Base-by-base conservation (phyloP, 1,139 yeast genomes). In the Zygoascus sp. region DNA sequence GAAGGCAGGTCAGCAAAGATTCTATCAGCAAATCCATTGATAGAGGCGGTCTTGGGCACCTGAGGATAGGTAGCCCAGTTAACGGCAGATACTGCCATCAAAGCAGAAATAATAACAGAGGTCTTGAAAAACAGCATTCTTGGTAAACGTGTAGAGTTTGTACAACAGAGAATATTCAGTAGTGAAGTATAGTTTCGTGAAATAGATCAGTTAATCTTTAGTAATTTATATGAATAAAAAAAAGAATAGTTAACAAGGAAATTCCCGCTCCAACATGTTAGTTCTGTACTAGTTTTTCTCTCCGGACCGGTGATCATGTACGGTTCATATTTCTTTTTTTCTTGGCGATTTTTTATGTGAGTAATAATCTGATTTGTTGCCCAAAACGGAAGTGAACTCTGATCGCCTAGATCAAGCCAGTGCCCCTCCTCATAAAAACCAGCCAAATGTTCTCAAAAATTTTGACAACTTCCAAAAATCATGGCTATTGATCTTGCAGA, bases 1-100 rank as follows among this genome's bases (percentile, higher is more conserved):
- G 58, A 51, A 16, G 79, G 79, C 34, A 74, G 62, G 10, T 53
- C 50, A 45, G 54, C 64, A 57, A 69, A 65, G 46, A 75, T 69
- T 28, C 74, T 75, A 57, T 75, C 80, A 34, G 79, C 79, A 52
- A 75, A 74, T 2, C 80, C 80, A 53, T 75, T 75, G 50, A 75
- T 70, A 38, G 70, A 58, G 41, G 79, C 79, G 19, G 79, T 73
- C 51, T 74, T 62, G 28, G 79, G 72, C 32, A 75, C 78, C 6
- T 63, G 56, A 15, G 80, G 80, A 58, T 72, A 75, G 13, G 77
- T 72, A 35, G 61, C 60, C 56, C 62, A 71, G 67, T 71, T 48
- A 11, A 49, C 20, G 41, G 36, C 22, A 55, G 28, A 22, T 27
- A 21, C 22, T 28, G 15, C n/a, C 27, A 23, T 32, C 19, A 19